These are phyloP conservation scores for Coccomyxa sp. DNA, from an alignment of 139 green algal genomes.

Conservation along the genomic window DNA sequence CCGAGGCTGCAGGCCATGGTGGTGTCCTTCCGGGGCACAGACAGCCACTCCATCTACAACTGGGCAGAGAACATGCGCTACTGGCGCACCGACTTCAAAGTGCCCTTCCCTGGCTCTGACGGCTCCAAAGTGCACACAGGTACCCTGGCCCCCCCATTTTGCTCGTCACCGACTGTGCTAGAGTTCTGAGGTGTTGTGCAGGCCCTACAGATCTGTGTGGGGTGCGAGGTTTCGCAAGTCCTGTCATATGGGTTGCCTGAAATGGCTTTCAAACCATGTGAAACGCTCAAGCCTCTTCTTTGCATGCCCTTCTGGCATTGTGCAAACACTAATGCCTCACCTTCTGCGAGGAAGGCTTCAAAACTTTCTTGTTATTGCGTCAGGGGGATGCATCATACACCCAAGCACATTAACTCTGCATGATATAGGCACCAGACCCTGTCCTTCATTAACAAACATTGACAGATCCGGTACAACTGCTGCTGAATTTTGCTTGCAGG, in stretches of 20 bases:
- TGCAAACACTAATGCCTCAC: too few species aligned
- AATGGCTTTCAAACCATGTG: too few species aligned
- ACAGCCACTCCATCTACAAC: conserved; percentile 51
- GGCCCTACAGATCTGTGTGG: background rate
- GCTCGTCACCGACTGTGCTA: background rate
- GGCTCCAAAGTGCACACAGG: conserved; percentile 51
- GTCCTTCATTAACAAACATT: background rate
- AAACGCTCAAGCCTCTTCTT: too few species aligned
- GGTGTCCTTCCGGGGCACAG: conserved; percentile 69
- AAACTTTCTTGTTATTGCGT: too few species aligned
- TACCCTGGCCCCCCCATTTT: conserved; percentile 18
- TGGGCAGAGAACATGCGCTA: conserved; percentile 80
- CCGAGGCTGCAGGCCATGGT: conserved; percentile 49
- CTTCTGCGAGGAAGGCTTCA: too few species aligned
- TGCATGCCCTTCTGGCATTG: too few species aligned
- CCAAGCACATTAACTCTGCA: too few species aligned
- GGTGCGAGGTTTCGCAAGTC: background rate
- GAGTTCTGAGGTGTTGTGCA: background rate
- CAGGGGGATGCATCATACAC: too few species aligned
- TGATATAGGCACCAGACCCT: too few species aligned
- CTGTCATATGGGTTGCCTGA: too few species aligned
- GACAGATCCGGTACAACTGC: background rate
- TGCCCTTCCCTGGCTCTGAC: conserved; percentile 34
- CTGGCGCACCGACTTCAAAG: conserved; percentile 48
- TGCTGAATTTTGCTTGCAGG: conserved; percentile 16